Evolutionary conservation across 208 protist species (phyloP).

Genomic region (Plasmodiophora brassicae): DNA sequence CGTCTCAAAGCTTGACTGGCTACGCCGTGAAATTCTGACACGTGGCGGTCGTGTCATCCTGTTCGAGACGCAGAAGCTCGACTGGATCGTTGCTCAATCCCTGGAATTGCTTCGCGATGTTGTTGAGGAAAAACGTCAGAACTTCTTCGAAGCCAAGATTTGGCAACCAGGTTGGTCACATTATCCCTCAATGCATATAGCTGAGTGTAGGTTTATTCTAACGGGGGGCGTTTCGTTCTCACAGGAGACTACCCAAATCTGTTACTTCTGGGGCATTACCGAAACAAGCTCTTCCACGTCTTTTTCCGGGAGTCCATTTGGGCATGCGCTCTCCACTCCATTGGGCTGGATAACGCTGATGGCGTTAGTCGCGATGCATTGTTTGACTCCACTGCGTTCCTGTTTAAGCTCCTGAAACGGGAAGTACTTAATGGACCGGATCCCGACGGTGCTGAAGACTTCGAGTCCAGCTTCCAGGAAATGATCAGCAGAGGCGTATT

Average conservation of each 20-base stretch:
- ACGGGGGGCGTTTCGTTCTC: too few species aligned
- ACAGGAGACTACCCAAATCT: constrained; percentile 4
- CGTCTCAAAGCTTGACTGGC: background rate
- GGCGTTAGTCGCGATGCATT: background rate
- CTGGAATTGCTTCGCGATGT: background rate
- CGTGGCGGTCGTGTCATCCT: background rate
- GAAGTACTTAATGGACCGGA: background rate
- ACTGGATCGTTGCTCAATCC: background rate
- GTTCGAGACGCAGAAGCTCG: background rate
- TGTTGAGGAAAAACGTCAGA: background rate
- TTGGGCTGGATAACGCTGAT: background rate
- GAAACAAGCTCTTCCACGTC: constrained; percentile 33
- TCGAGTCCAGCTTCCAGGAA: background rate
- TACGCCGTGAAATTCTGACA: background rate
- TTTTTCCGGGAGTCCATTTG: constrained; percentile 29
- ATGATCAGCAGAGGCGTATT: background rate
- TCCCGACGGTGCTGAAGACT: background rate
- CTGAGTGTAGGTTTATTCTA: too few species aligned
- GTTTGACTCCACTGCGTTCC: background rate
- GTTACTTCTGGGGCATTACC: constrained; percentile 15
- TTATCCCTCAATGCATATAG: too few species aligned
- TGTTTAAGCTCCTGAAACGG: constrained; percentile 1
- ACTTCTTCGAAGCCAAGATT: constrained; percentile 1
- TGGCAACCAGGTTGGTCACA: background rate
- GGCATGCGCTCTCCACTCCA: constrained; percentile 21